phyloP scores from a whole-genome alignment of 345 rosid species.

The Alliaria petiolata region DNA sequence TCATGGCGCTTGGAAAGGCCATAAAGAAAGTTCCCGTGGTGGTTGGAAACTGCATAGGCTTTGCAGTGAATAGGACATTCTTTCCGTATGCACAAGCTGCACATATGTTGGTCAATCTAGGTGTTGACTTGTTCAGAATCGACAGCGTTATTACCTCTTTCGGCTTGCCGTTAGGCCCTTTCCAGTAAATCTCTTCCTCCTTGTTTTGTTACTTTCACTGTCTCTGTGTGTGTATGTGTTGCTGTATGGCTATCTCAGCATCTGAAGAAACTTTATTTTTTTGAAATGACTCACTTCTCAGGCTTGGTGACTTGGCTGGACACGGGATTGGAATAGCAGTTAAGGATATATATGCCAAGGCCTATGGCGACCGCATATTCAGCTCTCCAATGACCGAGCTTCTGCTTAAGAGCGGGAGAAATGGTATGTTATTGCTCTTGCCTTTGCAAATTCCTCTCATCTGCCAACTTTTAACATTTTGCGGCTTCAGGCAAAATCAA shows the following conservation, averaged over 20 bases:
- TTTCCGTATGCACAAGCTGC: conserved; percentile 82
- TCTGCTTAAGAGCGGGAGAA: conserved; percentile 68
- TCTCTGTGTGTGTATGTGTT: conserved; percentile 1
- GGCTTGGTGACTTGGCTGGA: conserved; percentile 93
- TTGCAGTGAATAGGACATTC: conserved; percentile 90
- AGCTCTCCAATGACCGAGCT: conserved; percentile 61
- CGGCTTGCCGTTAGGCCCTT: conserved; percentile 94
- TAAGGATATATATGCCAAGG: conserved; percentile 51
- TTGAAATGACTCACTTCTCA: conserved; percentile 23
- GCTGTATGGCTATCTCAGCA: conserved; percentile 1
- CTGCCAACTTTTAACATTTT: not conserved
- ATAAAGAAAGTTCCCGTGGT: conserved; percentile 95
- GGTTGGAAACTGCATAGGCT: conserved; percentile 93
- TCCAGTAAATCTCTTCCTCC: conserved; percentile 58
- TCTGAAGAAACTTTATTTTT: conserved; percentile 2
- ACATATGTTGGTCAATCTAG: conserved; percentile 63
- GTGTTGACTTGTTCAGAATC: conserved; percentile 88
- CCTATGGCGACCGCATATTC: conserved; percentile 66
- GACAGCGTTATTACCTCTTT: conserved; percentile 71
- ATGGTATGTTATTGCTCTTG: conserved; percentile 46
- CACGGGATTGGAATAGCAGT: conserved; percentile 77
- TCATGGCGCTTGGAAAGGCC: conserved; percentile 74
- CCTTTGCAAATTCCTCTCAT: not conserved
- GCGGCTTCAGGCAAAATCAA: conserved; percentile 65
- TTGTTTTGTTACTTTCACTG: not conserved